Conservation (phyloP, 2,329 filamentous ascomycete genomes). For the Aspergillus novoparasiticus region DNA sequence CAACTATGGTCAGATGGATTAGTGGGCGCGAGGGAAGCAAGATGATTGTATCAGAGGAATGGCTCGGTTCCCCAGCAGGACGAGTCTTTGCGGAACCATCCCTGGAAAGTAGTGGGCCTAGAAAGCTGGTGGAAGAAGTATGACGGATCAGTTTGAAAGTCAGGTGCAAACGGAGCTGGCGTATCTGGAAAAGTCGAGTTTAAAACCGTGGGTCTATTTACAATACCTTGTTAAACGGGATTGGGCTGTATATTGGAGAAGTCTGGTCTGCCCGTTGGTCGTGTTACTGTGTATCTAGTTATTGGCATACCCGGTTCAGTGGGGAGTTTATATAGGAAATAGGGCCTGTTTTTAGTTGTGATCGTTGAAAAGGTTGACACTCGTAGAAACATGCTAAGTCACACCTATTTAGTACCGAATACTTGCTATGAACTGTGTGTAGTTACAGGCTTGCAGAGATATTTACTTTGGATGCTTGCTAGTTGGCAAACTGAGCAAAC, state of each 20-base stretch:
- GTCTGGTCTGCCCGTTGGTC: not conserved
- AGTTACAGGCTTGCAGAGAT: not conserved
- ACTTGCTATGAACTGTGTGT: not conserved
- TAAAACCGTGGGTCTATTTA: slow-evolving; percentile 1
- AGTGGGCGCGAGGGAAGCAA: slow-evolving; percentile 44
- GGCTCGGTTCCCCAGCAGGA: slow-evolving; percentile 48
- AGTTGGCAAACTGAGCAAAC: not conserved
- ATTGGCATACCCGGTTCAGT: not conserved
- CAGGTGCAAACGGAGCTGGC: slow-evolving; percentile 22
- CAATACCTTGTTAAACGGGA: not conserved
- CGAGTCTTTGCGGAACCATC: slow-evolving; percentile 38
- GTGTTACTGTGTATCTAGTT: not conserved
- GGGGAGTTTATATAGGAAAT: slow-evolving; percentile 1
- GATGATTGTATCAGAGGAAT: slow-evolving; percentile 51
- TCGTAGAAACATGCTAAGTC: not conserved
- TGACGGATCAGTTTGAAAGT: slow-evolving; percentile 18
- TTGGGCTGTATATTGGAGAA: not conserved
- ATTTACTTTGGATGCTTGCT: no score
- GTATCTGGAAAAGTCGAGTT: slow-evolving; percentile 18
- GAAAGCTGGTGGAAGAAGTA: slow-evolving; percentile 44
- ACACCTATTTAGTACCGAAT: not conserved
- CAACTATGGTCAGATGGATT: slow-evolving; percentile 50
- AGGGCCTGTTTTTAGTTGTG: not conserved
- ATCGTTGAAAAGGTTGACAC: not conserved
- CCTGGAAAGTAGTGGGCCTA: slow-evolving; percentile 14